Evolutionary conservation across 2,329 filamentous ascomycete species (phyloP), one percentile per base, ranked within the genome.

Genomic region (Sporothrix dimorphospora): DNA sequence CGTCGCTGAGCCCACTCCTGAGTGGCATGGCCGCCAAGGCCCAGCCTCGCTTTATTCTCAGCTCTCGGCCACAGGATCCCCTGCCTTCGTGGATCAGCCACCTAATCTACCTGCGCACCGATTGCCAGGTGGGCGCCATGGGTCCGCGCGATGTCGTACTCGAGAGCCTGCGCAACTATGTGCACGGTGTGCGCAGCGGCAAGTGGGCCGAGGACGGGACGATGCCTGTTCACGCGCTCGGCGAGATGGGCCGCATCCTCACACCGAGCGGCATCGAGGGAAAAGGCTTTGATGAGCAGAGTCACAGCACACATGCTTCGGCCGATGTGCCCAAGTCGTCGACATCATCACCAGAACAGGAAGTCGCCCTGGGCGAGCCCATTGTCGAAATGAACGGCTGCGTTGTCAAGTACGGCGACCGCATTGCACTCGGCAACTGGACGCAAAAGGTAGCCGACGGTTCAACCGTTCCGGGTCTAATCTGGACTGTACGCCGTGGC

Each of bases 21-120:
- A 83, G 89, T 75, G 85, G 85, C 0, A 82, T 98, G 71, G 92
- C 94, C 0, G 85, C 88, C 72, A 86, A 85, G 66, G 87, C 87
- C 16, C 85, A 84, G 7, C 94, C 94, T 0, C 86, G 93, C 42
- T 83, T 98, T 30, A 84, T 98, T 1, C 82, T 98, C 49, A 91
- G 91, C 57, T 85, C 95, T 14, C 86, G 94, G 47, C 93, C 94
- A 3, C 95, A 98, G 79, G 96, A 99, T 79, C 88, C 89, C 0
- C 84, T 98, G 49, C 96, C 96, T 0, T 88, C 92, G 0, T 99
- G 96, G 96, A 91, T 98, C 72, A 97, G 92, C 1, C 92, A 98
- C 81, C 75, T 97, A 24, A 83, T 94, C 0, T 90, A 93, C 76
- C 82, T 97, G 12, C 88, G 90, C 53, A 87, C 89, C 4, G 86